Conservation (phyloP, 495 filamentous ascomycete species). For the Aspergillus bertholletiae region DNA sequence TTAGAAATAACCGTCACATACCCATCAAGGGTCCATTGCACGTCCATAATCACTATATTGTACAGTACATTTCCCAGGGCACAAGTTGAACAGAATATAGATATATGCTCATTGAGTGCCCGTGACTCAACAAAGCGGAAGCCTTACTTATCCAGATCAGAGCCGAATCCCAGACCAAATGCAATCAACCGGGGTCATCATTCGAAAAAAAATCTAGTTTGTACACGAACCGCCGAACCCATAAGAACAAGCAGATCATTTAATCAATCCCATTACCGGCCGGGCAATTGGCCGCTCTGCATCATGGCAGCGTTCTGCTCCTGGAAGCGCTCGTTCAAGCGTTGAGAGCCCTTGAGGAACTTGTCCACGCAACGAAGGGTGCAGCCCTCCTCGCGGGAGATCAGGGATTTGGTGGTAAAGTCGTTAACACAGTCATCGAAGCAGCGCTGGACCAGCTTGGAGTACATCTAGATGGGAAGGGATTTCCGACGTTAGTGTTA, state of each 20-base stretch:
- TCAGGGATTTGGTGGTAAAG: slow-evolving; percentile 95
- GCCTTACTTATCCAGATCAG: neutral
- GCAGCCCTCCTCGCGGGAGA: slow-evolving; percentile 81
- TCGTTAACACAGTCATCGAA: slow-evolving; percentile 97
- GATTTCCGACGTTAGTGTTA: neutral
- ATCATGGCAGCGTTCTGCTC: slow-evolving; percentile 90
- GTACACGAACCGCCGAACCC: slow-evolving; percentile 12
- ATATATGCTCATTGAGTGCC: neutral
- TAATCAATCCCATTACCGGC: slow-evolving; percentile 29
- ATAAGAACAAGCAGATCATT: slow-evolving; percentile 9
- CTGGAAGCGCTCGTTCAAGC: slow-evolving; percentile 86
- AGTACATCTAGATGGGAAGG: slow-evolving; percentile 72
- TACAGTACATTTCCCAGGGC: neutral
- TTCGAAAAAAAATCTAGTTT: slow-evolving; percentile 18
- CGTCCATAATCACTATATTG: neutral
- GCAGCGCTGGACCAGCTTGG: slow-evolving; percentile 89
- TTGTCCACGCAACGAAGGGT: slow-evolving; percentile 93
- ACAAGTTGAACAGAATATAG: neutral
- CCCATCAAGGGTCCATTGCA: neutral
- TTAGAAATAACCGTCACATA: neutral
- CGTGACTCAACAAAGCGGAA: neutral
- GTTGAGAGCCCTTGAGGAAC: slow-evolving; percentile 80
- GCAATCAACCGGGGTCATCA: slow-evolving; percentile 15
- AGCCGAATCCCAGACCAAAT: slow-evolving; percentile 6
- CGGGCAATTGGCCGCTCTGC: slow-evolving; percentile 57